phyloP scores from a whole-genome alignment of 768 basidiomycete species.

The Strobilomyces confusus region DNA sequence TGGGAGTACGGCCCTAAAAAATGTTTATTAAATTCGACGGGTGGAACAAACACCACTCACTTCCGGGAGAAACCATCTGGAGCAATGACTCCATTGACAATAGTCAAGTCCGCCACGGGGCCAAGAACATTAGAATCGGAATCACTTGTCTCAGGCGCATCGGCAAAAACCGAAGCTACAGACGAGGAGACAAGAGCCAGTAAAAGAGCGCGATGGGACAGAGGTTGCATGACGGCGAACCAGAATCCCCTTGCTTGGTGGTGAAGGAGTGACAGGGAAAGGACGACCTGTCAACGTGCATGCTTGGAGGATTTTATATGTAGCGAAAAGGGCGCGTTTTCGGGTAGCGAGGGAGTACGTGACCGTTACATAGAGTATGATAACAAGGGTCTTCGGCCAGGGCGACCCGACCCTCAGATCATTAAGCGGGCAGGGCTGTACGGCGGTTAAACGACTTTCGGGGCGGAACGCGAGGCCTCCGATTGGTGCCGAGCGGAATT shows the following conservation, averaged over 20 bases:
- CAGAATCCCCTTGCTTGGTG: neutral
- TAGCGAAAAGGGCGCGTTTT: neutral
- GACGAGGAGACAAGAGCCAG: neutral
- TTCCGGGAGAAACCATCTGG: conserved; percentile 45
- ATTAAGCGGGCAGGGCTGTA: neutral
- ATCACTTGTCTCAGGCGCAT: neutral
- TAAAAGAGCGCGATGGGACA: neutral
- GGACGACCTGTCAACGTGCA: neutral
- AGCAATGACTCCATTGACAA: conserved; percentile 38
- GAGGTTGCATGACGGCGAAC: neutral
- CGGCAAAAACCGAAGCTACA: neutral
- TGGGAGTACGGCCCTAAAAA: conserved; percentile 38
- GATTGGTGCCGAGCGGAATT: neutral
- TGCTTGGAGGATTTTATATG: neutral
- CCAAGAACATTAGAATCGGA: conserved; percentile 12
- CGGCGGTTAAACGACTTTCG: neutral
- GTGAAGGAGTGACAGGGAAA: neutral
- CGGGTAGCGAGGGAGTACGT: neutral
- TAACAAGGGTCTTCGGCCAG: neutral
- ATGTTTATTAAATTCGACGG: neutral
- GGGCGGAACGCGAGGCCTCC: neutral
- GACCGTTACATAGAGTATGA: neutral
- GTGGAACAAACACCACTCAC: conserved; percentile 23
- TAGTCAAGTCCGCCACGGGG: conserved; percentile 24
- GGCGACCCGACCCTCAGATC: neutral